A percentile compares a stretch with the other conserved stretches of the same genome.
Conservation (phyloP, 176 grass and related monocot species). For the Musa schizocarpa region DNA sequence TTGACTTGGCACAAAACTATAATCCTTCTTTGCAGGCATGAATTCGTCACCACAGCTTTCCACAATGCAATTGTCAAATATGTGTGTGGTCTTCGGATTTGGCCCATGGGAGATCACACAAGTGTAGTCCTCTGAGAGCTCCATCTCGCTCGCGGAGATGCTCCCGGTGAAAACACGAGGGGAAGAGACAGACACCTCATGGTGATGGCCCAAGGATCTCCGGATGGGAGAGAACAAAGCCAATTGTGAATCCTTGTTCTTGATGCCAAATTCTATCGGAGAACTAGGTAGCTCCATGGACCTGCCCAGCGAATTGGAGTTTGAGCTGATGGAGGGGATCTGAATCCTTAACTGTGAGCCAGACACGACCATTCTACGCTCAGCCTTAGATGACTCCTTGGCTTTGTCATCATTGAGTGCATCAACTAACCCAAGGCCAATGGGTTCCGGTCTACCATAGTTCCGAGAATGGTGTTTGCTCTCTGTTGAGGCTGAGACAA, state of each 20-base stretch:
- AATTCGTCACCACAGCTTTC: constrained; percentile 22
- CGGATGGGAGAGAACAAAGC: constrained; percentile 44
- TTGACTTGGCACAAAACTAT: background rate
- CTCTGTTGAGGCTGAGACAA: background rate
- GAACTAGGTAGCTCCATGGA: constrained; percentile 3
- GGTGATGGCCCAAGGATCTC: constrained; percentile 17
- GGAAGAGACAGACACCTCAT: constrained; percentile 12
- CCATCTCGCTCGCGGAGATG: constrained; percentile 22
- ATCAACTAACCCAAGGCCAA: constrained; percentile 14
- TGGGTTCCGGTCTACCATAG: background rate
- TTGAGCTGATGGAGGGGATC: constrained; percentile 2
- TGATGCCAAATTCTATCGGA: constrained; percentile 65
- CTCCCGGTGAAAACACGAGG: background rate
- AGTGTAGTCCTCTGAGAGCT: constrained; percentile 56
- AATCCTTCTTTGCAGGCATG: background rate
- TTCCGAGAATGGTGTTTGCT: constrained; percentile 4
- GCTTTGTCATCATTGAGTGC: constrained; percentile 4
- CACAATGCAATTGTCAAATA: constrained; percentile 52
- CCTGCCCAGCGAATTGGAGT: too few species aligned
- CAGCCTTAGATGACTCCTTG: background rate
- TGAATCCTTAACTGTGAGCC: constrained; percentile 17
- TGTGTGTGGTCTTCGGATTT: constrained; percentile 52
- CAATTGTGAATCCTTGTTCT: constrained; percentile 53
- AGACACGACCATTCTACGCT: constrained; percentile 15
- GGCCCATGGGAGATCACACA: constrained; percentile 51